Evolutionary conservation across 2,329 filamentous ascomycete species (phyloP), one percentile per base, ranked within the genome.

Genomic region (Botrytis fabae): DNA sequence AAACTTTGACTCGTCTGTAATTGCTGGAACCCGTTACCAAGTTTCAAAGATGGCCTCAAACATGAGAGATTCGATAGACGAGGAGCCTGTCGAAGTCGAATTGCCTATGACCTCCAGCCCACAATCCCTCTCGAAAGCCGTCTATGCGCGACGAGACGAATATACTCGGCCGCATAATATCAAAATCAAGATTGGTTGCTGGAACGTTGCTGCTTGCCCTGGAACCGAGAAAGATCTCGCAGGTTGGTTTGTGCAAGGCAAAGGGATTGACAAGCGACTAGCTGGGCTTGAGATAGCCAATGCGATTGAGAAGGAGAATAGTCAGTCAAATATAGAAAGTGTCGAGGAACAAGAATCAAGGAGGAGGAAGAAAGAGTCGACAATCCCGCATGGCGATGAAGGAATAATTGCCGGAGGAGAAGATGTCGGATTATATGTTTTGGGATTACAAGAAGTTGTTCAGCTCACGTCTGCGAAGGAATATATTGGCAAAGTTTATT

Each of bases 401-500:
- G 78, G 77, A 5, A 74, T 74, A 40, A 77, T 92, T 1, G 83
- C 89, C 0, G 88, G 87, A 16, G 87, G 86, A 46, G 87, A 91
- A 35, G 89, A 94, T n/a, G 88, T 98, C 61, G 95, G 92, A 1
- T 87, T 99, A 25, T 99, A 98, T 80, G 93, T 95, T 0, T 85
- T 99, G 12, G 95, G 94, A 0, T 83, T 99, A 72, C 96, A 99
- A 80, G 96, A 99, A 83, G 90, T 98, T 40, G 92, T 98, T 18
- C 94, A 97, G 81, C 86, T 99, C 73, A 92, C 91, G 40, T 91
- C 92, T 46, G 89, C 94, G 4, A 88, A 91, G 40, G 93, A 97
- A 80, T 94, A 95, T 69, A 85, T 97, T 78, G 88, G 89, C 69
- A 83, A 85, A 74, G 85, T 90, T 9, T 97, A 93, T 79, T 89